Conservation (phyloP, 768 basidiomycete genomes). For the Pulveroboletus sp. region DNA sequence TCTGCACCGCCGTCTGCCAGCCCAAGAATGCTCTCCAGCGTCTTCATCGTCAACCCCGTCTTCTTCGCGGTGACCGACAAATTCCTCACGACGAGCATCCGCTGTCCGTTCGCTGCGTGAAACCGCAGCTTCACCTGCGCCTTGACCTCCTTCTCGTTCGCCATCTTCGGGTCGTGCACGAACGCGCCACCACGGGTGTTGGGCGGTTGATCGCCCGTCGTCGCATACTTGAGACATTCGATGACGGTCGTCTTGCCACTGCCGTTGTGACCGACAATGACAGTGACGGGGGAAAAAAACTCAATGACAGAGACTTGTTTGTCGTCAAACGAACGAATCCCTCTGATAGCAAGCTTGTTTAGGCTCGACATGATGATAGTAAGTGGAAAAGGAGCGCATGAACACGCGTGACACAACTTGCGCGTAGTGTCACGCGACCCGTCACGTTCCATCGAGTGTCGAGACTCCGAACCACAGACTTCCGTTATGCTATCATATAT, state of each 20-base stretch:
- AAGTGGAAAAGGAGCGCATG: background rate
- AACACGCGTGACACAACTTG: conserved; percentile 1
- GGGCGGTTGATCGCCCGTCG: conserved; percentile 96
- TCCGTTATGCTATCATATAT: no score
- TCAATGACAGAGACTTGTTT: conserved; percentile 91
- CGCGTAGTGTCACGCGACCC: conserved; percentile 2
- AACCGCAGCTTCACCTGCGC: conserved; percentile 97
- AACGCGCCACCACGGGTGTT: conserved; percentile 99
- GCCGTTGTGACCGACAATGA: conserved; percentile 98
- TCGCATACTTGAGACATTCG: conserved; percentile 98
- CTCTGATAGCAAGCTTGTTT: conserved; percentile 91
- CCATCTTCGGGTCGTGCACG: conserved; percentile 98
- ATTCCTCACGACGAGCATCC: conserved; percentile 90
- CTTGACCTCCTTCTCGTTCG: conserved; percentile 98
- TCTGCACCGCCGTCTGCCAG: conserved; percentile 64
- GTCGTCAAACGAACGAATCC: conserved; percentile 96
- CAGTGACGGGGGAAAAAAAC: conserved; percentile 96
- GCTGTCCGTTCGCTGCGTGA: conserved; percentile 80
- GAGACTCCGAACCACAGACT: no score
- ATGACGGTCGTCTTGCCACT: conserved; percentile 99
- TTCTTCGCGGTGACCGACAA: conserved; percentile 94
- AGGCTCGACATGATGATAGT: conserved; percentile 65
- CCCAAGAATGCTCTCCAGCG: conserved; percentile 86
- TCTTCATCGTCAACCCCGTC: conserved; percentile 94
- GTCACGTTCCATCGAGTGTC: background rate